Conservation (phyloP, 192 early-diverging fungal species). For the Coemansia sp. region DNA sequence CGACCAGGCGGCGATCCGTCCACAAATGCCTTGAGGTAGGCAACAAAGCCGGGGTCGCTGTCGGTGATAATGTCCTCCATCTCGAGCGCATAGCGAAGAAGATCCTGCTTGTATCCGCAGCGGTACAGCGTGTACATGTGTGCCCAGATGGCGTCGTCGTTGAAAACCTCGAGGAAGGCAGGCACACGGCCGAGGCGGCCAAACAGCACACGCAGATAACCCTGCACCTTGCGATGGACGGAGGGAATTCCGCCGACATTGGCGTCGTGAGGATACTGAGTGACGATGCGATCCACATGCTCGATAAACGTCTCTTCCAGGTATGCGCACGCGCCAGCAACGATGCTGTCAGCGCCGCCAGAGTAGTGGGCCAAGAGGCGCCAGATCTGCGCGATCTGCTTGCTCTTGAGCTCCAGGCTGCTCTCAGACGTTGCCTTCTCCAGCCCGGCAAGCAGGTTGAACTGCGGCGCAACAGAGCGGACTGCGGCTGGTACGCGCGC, state of each 20-base stretch:
- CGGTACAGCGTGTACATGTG: conserved; percentile 83
- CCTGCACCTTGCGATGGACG: conserved; percentile 65
- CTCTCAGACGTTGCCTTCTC: conserved; percentile 39
- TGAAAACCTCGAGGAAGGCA: conserved; percentile 43
- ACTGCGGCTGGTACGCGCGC: conserved; percentile 18
- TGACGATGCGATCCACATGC: conserved; percentile 55
- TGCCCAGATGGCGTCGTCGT: conserved; percentile 78
- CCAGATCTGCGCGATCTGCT: conserved; percentile 49
- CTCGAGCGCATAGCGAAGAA: conserved; percentile 63
- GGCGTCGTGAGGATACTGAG: conserved; percentile 63
- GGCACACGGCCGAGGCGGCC: conserved; percentile 56
- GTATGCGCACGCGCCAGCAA: conserved; percentile 34
- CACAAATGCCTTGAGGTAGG: conserved; percentile 68
- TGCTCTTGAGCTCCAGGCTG: conserved; percentile 43
- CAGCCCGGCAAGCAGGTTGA: conserved; percentile 29
- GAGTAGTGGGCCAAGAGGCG: conserved; percentile 24
- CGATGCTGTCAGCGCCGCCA: background rate
- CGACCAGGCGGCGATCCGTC: conserved; percentile 42
- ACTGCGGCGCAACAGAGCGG: conserved; percentile 10
- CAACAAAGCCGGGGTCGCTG: conserved; percentile 68
- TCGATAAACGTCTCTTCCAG: conserved; percentile 58
- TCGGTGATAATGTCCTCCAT: conserved; percentile 58
- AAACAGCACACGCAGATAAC: conserved; percentile 72
- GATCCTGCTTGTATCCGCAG: conserved; percentile 67
- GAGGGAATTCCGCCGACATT: conserved; percentile 81